phyloP scores from a whole-genome alignment of 2,329 filamentous ascomycete species.

The Conoideocrella luteorostrata region DNA sequence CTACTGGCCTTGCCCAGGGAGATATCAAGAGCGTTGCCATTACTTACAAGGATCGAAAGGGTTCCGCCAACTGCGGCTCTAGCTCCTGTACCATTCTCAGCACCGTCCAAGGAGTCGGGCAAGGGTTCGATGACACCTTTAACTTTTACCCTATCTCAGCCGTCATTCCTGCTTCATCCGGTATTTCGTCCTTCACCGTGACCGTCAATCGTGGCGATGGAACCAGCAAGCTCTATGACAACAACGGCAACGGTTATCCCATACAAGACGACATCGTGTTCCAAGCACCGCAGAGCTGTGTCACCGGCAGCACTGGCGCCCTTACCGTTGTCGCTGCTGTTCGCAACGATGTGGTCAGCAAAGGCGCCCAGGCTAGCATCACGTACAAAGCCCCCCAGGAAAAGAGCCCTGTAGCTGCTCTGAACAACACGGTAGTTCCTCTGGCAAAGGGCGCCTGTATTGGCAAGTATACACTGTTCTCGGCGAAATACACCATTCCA shows the following conservation, averaged over 20 bases:
- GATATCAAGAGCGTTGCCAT: constrained; percentile 42
- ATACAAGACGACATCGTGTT: constrained; percentile 49
- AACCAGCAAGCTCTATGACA: constrained; percentile 40
- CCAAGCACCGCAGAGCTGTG: constrained; percentile 51
- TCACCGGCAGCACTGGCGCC: constrained; percentile 35
- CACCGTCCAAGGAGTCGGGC: constrained; percentile 39
- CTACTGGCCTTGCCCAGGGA: constrained; percentile 36
- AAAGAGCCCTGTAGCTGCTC: constrained; percentile 34
- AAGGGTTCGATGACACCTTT: constrained; percentile 56
- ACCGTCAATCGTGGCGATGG: constrained; percentile 43
- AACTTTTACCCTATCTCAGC: constrained; percentile 43
- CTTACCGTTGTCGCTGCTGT: constrained; percentile 41
- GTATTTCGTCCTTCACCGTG: constrained; percentile 57
- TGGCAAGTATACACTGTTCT: constrained; percentile 44
- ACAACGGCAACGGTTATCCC: constrained; percentile 51
- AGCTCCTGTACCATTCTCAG: constrained; percentile 38
- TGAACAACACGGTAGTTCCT: constrained; percentile 30
- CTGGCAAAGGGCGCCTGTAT: constrained; percentile 38
- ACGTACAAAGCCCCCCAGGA: constrained; percentile 36
- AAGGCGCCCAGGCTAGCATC: constrained; percentile 34
- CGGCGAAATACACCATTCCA: constrained; percentile 34
- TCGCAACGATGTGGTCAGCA: constrained; percentile 38
- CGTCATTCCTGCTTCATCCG: constrained; percentile 48
- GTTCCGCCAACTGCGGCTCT: constrained; percentile 37
- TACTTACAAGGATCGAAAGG: constrained; percentile 49